Base-by-base conservation (phyloP, 805 yeast genomes). In the Metschnikowia drakensbergensis region DNA sequence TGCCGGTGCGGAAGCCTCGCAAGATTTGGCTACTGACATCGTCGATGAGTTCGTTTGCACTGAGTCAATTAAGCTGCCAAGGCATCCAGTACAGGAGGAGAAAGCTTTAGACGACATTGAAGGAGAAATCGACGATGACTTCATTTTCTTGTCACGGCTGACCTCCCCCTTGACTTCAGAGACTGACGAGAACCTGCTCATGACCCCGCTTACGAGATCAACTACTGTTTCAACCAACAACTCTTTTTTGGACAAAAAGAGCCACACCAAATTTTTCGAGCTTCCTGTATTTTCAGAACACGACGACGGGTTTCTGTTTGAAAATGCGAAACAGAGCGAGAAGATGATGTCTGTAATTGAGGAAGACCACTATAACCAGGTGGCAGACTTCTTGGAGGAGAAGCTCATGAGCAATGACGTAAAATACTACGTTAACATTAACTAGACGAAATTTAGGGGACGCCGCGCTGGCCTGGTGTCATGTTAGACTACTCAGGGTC, bases 381-480 rank as follows among this genome's bases (percentile, higher is more conserved):
- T 71, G 37, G 71, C 67, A 25, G 76, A 71, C 54, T 66, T 70
- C 45, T 58, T 71, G 45, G 74, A 68, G 51, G 76, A 71, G 49
- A 69, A 67, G 52, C 58, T 71, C 45, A 59, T 69, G 49, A 65
- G 62, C 54, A 69, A 71, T 54, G 74, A 70, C 52, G 55, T 69
- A 30, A 61, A 57, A 44, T 71, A 71, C 55, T 71, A 71, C 51
- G 66, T 54, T 37, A 61, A 58, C 34, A 50, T 45, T 31, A 44
- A 27, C 47, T 33, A 32, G 17, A 37, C 4, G 32, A 9, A 23
- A 30, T 41, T 30, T 39, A 29, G 26, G 25, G 23, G 45, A 34
- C 38, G 38, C 38, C 22, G 45, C 45, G 38, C 32, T 42, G 45
- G 45, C 45, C 30, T 42, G 45, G 45, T 34, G 37, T 42, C 37